Base-by-base conservation (phyloP, 2,329 filamentous ascomycete genomes). In the Scedosporium minutisporum region DNA sequence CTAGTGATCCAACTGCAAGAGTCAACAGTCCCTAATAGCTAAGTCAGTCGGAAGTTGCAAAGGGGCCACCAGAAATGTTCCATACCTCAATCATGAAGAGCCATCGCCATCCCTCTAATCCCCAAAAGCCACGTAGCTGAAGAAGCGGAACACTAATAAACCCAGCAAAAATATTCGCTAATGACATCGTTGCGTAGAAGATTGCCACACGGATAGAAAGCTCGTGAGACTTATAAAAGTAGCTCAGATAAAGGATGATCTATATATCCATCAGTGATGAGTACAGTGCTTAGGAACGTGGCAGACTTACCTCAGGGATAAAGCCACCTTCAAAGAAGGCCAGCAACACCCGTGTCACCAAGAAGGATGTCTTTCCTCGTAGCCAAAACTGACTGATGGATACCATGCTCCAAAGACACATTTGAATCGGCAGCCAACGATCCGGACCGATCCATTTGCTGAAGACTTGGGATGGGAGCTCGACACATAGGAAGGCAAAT, bases 191-290 rank as follows among this genome's bases (percentile, higher is more conserved):
- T 0, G 85, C 84, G 89, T 88, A 92, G 74, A 91, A 91, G 84
- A 66, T 84, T 10, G 69, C 83, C 18, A 92, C 74, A 1, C 89
- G 82, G 10, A 82, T 80, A 0, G 88, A 87, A 0, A 93, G 76
- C 70, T 92, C 89, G 61, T 80, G 80, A 0, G 84, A 84, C 57
- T 84, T 91, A 75, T 91, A 93, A 73, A 88, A 93, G 72, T 92
- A 92, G 3, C 84, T 87, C 4, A 91, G 77, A 72, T 87, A 91
- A 0, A 89, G 75, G 14, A 89, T 81, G 23, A 84, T 83, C 64
- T 75, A 86, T 83, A 0, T 18, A 41, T n/a, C 3, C 14, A 18
- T 23, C 10, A 23, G 4, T 7, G 23, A 58, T 12, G 10, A 1
- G 55, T 5, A 12, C 27, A 1, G 23, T 33, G n/a, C 16, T 25